A percentile compares a stretch with the other conserved stretches of the same genome.
Conservation (phyloP, 306 rosid genomes). For the Pterocarpus santalinus region DNA sequence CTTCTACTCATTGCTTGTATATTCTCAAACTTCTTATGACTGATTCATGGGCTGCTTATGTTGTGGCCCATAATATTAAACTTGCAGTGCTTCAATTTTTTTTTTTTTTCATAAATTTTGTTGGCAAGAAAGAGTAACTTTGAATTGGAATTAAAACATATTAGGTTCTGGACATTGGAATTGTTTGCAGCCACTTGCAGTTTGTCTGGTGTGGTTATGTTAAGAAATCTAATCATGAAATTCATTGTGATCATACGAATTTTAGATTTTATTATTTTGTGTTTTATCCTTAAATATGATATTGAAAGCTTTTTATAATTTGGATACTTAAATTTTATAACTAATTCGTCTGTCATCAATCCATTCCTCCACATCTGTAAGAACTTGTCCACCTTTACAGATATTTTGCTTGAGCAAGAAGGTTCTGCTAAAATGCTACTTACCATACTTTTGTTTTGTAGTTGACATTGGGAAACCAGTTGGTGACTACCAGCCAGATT, state of each 20-base stretch:
- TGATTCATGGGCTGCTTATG: neutral
- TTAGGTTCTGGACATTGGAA: conserved; percentile 32
- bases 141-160: conserved; percentile 30
- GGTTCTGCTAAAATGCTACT: conserved; percentile 39
- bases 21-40: conserved; percentile 4
- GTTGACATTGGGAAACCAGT: conserved; percentile 68
- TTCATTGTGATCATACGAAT: conserved; percentile 26
- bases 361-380: conserved; percentile 31
- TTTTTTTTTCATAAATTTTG: neutral
- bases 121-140: conserved; percentile 14
- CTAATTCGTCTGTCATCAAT: neutral
- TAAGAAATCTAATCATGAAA: conserved; percentile 10
- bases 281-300: neutral
- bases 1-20: conserved; percentile 25
- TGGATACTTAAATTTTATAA: neutral
- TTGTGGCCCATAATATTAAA: neutral
- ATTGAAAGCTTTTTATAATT: conserved; percentile 13
- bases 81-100: too few relatives aligned
- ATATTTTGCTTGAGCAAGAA: conserved; percentile 42
- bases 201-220: conserved; percentile 32
- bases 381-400: conserved; percentile 5
- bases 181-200: conserved; percentile 28
- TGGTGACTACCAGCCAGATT: conserved; percentile 69
- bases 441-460: conserved; percentile 55
- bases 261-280: conserved; percentile 21